phyloP scores from a whole-genome alignment of 192 early-diverging fungal species.

The Entophlyctis luteolus region DNA sequence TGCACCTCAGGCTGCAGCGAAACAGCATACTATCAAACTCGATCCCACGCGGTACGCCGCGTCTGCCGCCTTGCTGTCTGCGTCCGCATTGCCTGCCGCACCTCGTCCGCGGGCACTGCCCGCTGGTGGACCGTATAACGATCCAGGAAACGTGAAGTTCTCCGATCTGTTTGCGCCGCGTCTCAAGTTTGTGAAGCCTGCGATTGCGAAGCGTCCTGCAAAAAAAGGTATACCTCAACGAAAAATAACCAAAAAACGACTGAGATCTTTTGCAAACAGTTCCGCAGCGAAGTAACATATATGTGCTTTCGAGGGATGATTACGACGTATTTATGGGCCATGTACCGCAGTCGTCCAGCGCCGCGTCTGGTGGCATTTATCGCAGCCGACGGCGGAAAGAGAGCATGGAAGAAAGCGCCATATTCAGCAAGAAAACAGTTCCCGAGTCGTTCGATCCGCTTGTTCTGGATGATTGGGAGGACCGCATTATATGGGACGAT shows the following conservation, averaged over 20 bases:
- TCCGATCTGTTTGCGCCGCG: conserved; percentile 31
- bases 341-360: neutral
- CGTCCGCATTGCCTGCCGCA: no score
- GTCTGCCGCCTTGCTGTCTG: no score
- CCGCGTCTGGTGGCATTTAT: conserved; percentile 16
- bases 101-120: no score
- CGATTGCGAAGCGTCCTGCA: neutral
- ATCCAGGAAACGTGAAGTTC: conserved; percentile 17
- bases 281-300: conserved; percentile 6
- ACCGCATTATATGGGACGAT: conserved; percentile 72
- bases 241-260: no score
- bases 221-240: conserved; percentile 13
- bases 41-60: no score
- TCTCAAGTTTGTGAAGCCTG: conserved; percentile 7
- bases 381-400: conserved; percentile 21
- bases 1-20: no score
- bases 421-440: neutral
- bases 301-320: conserved; percentile 9
- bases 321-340: conserved; percentile 23
- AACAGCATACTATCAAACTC: no score
- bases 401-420: conserved; percentile 24
- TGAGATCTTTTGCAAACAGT: no score
- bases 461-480: conserved; percentile 80
- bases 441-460: conserved; percentile 50
- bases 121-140: no score